Base-by-base conservation (phyloP, 495 filamentous ascomycete species). In the Penicillium turbatum region DNA sequence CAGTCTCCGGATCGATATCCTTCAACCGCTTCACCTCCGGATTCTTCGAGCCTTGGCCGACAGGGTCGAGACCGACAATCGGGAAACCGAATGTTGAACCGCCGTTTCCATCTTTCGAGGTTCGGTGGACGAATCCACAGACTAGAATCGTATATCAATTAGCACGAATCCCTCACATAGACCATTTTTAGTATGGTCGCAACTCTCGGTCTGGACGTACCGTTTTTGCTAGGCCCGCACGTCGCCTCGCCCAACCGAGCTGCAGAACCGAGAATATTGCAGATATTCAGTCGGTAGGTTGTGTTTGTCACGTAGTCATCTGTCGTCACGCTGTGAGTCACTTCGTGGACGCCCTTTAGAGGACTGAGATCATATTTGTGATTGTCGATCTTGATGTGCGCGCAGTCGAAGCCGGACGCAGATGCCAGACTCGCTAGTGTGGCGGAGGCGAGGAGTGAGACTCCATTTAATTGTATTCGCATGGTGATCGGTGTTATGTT, bases 261-360 rank as follows among this genome's bases (percentile, higher is more conserved):
- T 30, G 73, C 77, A 48, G 78, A 73, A 51, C 74, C 73, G 38
- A 98, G 71, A 15, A 78, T 74, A 32, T 72, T 71, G 69, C 93
- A 98, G 43, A 96, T 79, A 59, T 97, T 88, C 32, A 98, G 66
- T n/a, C 88, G 88, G 71, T 92, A 96, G 8, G 88, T 96, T 6
- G 84, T 90, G 62, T 95, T 95, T 6, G 62, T 69, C 26, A 69
- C 59, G 45, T 59, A 73, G 2, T 63, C 72, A 0, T 77, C 81
- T 2, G 70, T 68, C 21, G 80, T 72, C 39, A 78, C 69, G 44
- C 71, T 70, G 52, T 82, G 78, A 32, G 83, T 80, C 24, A 95
- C 75, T n/a, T 82, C 82, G 64, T 90, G 86, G n/a, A 89, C 85
- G 21, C 90, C 91, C 31, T 75, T 78, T 8, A 97, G 79, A 16